Evolutionary conservation across 371 early-diverging fungal species (phyloP).

Genomic region (Polyrhizophydium stewartii): DNA sequence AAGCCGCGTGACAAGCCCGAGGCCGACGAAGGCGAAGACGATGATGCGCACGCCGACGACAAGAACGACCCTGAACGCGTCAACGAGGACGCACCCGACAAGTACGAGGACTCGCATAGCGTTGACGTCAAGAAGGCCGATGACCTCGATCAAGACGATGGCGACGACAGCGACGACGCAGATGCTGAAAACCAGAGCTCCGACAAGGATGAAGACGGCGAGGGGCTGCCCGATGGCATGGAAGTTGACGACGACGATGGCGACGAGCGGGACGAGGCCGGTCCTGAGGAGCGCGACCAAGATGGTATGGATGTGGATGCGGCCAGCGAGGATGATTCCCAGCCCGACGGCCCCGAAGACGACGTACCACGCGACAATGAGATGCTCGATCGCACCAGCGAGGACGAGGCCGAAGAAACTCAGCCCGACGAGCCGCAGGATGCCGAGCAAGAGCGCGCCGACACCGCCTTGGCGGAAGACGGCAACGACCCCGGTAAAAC

Average conservation of each 20-base stretch:
- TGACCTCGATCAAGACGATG: slow-evolving; percentile 9
- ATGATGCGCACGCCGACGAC: slow-evolving; percentile 24
- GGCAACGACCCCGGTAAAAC: slow-evolving; percentile 37
- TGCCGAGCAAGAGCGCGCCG: slow-evolving; percentile 9
- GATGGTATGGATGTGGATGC: slow-evolving; percentile 11
- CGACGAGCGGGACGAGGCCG: slow-evolving; percentile 19
- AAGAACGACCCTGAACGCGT: slow-evolving; percentile 46
- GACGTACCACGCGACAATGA: background rate
- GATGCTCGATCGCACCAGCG: slow-evolving; percentile 12
- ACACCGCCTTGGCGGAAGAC: slow-evolving; percentile 19
- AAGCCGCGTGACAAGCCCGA: slow-evolving; percentile 15
- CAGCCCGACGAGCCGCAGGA: slow-evolving; percentile 17
- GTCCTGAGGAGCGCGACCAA: slow-evolving; percentile 26
- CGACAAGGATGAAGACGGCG: slow-evolving; percentile 44
- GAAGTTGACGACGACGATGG: slow-evolving; percentile 43
- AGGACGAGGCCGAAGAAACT: slow-evolving; percentile 31
- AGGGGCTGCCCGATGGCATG: slow-evolving; percentile 56
- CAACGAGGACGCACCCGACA: slow-evolving; percentile 43
- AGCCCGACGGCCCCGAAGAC: background rate
- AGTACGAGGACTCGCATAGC: slow-evolving; percentile 46
- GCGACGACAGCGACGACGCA: slow-evolving; percentile 8
- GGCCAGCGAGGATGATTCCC: background rate
- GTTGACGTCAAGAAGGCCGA: slow-evolving; percentile 32
- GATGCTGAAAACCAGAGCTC: slow-evolving; percentile 8
- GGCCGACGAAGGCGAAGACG: slow-evolving; percentile 8